Evolutionary conservation across 345 rosid genomes (phyloP).

Genomic region (Eucalyptus virginea): DNA sequence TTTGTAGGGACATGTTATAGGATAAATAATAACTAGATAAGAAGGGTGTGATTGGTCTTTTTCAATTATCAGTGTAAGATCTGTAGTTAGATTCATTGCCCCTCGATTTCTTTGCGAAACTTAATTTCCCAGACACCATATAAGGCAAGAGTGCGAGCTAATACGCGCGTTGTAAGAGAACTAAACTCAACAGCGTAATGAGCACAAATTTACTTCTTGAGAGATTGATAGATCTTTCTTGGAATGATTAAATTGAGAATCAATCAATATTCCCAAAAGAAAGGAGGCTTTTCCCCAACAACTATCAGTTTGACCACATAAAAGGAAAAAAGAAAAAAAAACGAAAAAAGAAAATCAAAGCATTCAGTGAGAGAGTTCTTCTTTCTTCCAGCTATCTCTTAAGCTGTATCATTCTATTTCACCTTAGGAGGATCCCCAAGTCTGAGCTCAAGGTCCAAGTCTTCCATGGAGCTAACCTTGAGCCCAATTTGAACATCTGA

Average conservation of each 20-base stretch:
- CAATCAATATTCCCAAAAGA: neutral
- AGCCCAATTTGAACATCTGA: slow-evolving; percentile 14
- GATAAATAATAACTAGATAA: neutral
- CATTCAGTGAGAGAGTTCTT: neutral
- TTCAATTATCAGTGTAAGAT: neutral
- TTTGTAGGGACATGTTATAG: neutral
- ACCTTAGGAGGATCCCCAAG: slow-evolving; percentile 54
- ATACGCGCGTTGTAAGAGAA: neutral
- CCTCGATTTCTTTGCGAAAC: neutral
- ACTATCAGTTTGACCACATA: neutral
- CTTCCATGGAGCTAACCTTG: slow-evolving; percentile 21
- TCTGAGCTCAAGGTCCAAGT: slow-evolving; percentile 86
- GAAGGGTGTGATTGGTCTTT: neutral
- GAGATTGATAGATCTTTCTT: neutral
- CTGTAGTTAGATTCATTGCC: neutral
- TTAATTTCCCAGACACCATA: neutral
- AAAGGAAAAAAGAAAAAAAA: neutral
- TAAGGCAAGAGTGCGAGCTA: neutral
- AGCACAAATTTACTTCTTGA: neutral
- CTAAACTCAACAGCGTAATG: neutral
- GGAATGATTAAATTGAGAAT: neutral
- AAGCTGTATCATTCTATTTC: slow-evolving; percentile 12
- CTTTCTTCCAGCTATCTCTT: neutral
- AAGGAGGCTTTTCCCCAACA: neutral
- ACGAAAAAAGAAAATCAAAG: neutral